phyloP scores from a whole-genome alignment of 1,284 basidiomycete species.

The Sutorius eximius region DNA sequence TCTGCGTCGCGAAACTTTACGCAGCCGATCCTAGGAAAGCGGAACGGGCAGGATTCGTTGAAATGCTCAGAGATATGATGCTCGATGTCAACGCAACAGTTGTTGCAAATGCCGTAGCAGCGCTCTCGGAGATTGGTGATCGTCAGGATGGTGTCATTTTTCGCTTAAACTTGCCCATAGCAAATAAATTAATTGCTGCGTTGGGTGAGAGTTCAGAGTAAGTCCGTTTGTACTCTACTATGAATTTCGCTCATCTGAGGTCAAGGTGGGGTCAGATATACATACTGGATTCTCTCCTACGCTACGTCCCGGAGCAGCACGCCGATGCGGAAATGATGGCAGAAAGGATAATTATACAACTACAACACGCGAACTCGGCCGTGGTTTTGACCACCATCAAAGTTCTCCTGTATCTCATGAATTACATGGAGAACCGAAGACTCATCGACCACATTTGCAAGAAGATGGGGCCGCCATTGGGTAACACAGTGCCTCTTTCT shows the following conservation, averaged over 20 bases:
- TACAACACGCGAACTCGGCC: constrained; percentile 94
- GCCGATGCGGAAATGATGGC: constrained; percentile 92
- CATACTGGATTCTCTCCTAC: constrained; percentile 91
- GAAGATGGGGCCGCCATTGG: constrained; percentile 96
- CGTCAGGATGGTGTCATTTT: constrained; percentile 88
- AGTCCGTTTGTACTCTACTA: constrained; percentile 31
- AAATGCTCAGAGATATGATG: constrained; percentile 84
- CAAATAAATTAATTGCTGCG: constrained; percentile 82
- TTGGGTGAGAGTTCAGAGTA: constrained; percentile 91
- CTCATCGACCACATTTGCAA: constrained; percentile 89
- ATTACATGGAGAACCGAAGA: constrained; percentile 92
- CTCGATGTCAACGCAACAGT: constrained; percentile 94
- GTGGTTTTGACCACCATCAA: constrained; percentile 95
- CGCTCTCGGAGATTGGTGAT: constrained; percentile 90
- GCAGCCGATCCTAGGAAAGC: constrained; percentile 81
- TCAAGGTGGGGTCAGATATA: constrained; percentile 98
- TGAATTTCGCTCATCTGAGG: constrained; percentile 8
- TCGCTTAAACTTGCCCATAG: constrained; percentile 78
- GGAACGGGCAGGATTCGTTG: constrained; percentile 84
- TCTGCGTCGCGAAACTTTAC: constrained; percentile 91
- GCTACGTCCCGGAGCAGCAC: constrained; percentile 87
- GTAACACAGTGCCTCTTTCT: constrained; percentile 43
- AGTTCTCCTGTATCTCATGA: constrained; percentile 95
- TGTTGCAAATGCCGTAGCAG: constrained; percentile 91
- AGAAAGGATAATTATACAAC: constrained; percentile 88